Evolutionary conservation across 805 yeast genomes (phyloP), one percentile per base, ranked within the genome.

Genomic region (Nakazawaea anatomiae): DNA sequence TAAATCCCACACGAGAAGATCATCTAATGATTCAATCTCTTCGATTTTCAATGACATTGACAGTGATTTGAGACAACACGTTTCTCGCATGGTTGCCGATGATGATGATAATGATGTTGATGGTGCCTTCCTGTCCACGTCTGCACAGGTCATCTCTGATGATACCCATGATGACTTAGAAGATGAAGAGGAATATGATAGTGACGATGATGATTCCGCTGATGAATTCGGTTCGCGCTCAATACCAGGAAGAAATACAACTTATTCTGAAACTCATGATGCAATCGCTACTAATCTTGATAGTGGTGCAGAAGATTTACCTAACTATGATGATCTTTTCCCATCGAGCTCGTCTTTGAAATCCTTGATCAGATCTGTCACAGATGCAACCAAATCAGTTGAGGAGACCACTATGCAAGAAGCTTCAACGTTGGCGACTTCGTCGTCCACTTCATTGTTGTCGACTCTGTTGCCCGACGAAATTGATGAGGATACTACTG

Each of bases 261-360:
- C 25, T 18, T n/a, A n/a, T n/a, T 18, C 25, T 12, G 9, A 10
- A 34, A 10, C 36, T 10, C 12, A 12, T 34, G 36, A 34, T 34
- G 36, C 9, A 34, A 34, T 50, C 2, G 50, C 46, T 25, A 36
- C 43, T 32, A 48, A 44, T 9, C 34, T 31, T 4, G 32, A 32
- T 8, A 42, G 14, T 18, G 52, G 43, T 27, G 34, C 39, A 5
- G 43, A 35, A 3, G 41, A 42, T 31, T 73, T 87, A 56, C 95
- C 95, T 3, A 75, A 80, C 18, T 87, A 87, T 61, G 88, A 86
- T 58, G 95, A 87, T 53, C 72, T 87, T 40, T 87, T 80, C 72
- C 95, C 94, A 35, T 68, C 71, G 48, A 76, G 76, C 8, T 34
- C 58, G 2, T 60, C 68, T 4, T 49, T 57, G 31, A 57, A 63